Evolutionary conservation across 768 basidiomycete genomes (phyloP), one percentile per base, ranked within the genome.

Genomic region (Mycena floridula): DNA sequence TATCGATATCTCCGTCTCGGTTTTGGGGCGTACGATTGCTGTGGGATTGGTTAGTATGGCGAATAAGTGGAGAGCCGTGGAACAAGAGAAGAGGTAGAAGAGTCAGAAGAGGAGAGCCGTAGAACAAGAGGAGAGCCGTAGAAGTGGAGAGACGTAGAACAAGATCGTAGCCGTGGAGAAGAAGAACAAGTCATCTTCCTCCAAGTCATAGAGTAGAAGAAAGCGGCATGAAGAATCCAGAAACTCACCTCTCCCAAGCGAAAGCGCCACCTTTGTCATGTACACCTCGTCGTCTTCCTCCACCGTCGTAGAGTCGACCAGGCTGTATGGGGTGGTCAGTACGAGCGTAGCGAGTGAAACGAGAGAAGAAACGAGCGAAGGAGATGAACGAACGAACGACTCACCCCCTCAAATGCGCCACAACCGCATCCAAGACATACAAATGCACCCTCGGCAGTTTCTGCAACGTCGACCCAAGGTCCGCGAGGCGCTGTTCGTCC

Each of bases 201-300:
- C n/a, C n/a, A n/a, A n/a, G n/a, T n/a, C n/a, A n/a, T n/a, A n/a
- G n/a, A n/a, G n/a, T n/a, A n/a, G n/a, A n/a, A n/a, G n/a, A n/a
- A n/a, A n/a, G n/a, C n/a, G n/a, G n/a, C n/a, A n/a, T n/a, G n/a
- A n/a, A n/a, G n/a, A n/a, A n/a, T n/a, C n/a, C n/a, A n/a, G n/a
- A n/a, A n/a, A 66, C 88, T 67, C 58, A 94, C 92, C 74, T 59
- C 95, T 71, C 43, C 93, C 90, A 51, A 97, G 59, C 11, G 91
- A 89, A 46, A 95, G 70, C 0, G 89, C 88, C 26, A 98, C 69
- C 64, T 98, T 98, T 13, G 85, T 79, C 50, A 89, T 73, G 59
- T 85, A 97, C 15, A 92, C 70, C 44, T 93, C 87, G 57, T 83
- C 74, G 1, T 73, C 50, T 57, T 95, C 92, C 13, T 88, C 83